A percentile compares a stretch with the other conserved stretches of the same genome.
Evolutionary conservation across 352 stramenopile species (phyloP).

Genomic region (Phytophthora brassicae): DNA sequence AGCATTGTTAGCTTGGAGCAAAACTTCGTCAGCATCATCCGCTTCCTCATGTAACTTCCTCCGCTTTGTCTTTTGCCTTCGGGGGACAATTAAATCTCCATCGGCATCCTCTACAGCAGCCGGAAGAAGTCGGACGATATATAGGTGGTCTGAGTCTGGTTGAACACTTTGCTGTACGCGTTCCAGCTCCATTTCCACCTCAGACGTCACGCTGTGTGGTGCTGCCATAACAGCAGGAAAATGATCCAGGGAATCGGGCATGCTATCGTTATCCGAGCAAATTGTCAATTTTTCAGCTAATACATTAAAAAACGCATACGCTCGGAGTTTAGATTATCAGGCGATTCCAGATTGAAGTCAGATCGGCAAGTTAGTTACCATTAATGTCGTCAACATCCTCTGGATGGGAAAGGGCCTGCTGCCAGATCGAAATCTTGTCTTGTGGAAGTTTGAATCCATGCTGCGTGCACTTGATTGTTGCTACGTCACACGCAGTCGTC

Average conservation of each 20-base stretch:
- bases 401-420: conserved; percentile 8
- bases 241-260: not conserved
- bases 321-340: conserved; percentile 6
- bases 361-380: conserved; percentile 8
- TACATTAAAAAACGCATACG: not conserved
- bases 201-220: conserved; percentile 22
- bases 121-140: conserved; percentile 10
- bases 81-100: conserved; percentile 31
- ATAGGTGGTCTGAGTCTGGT: not conserved
- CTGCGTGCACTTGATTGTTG: conserved; percentile 60
- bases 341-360: not conserved
- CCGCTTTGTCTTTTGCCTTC: conserved; percentile 15
- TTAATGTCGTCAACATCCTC: not conserved
- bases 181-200: conserved; percentile 24
- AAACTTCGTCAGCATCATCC: not conserved
- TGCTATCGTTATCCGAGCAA: not conserved
- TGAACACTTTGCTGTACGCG: not conserved
- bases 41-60: not conserved
- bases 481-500: conserved; percentile 52
- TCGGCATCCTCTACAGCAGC: conserved; percentile 19
- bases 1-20: not conserved
- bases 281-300: not conserved
- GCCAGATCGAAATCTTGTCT: conserved; percentile 25
- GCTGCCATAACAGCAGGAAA: not conserved
- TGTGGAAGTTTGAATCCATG: conserved; percentile 46